Percentiles rank a stretch among this genome's conserved stretches.
phyloP scores from a whole-genome alignment of 2,329 filamentous ascomycete species.

The Colletotrichum shisoi region DNA sequence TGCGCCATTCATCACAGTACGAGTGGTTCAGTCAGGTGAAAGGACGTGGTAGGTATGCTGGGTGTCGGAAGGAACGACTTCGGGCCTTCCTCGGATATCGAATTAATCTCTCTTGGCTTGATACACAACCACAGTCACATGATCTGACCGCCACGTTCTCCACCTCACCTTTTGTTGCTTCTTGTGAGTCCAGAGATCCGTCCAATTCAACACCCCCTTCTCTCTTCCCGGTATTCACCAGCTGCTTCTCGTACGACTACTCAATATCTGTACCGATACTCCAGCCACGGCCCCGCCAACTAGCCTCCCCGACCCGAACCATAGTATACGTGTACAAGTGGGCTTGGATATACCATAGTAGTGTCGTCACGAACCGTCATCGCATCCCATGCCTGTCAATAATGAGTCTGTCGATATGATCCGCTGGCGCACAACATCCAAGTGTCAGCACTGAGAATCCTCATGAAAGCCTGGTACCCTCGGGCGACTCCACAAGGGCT shows the following conservation, averaged over 20 bases:
- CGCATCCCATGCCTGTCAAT: conserved; percentile 9
- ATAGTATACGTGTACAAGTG: not conserved
- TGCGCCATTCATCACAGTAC: too few species aligned
- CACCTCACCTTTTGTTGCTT: not conserved
- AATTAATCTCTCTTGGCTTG: not conserved
- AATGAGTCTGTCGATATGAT: not conserved
- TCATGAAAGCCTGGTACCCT: not conserved
- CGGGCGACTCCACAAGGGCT: not conserved
- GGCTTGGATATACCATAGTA: too few species aligned
- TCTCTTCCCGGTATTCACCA: not conserved
- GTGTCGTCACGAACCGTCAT: not conserved
- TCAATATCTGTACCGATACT: too few species aligned
- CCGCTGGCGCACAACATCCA: not conserved
- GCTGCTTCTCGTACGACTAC: not conserved
- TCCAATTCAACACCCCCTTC: not conserved
- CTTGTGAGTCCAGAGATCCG: not conserved
- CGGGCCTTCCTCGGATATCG: conserved; percentile 6
- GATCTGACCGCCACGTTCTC: conserved; percentile 12
- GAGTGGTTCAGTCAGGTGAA: too few species aligned
- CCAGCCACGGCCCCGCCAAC: not conserved
- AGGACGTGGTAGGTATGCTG: too few species aligned
- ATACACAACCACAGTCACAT: conserved; percentile 16
- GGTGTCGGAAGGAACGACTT: too few species aligned
- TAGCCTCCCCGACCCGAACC: not conserved
- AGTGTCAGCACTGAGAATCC: conserved; percentile 15